phyloP scores from a whole-genome alignment of 345 rosid genomes.

The Arabidopsis arenosa region DNA sequence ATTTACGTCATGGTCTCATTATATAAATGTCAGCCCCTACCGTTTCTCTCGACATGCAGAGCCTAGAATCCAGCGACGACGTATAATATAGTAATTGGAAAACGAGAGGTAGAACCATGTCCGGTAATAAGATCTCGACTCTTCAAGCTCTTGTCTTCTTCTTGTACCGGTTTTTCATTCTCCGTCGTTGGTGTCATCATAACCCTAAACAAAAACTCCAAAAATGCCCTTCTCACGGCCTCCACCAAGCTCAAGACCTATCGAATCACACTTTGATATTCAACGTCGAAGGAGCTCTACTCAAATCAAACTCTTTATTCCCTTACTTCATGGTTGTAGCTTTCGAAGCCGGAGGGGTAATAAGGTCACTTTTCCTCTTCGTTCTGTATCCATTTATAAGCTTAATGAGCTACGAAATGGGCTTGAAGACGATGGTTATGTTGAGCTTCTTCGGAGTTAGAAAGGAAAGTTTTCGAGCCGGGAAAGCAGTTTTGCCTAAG shows the following conservation, averaged over 20 bases:
- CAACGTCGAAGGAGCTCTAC: constrained; percentile 56
- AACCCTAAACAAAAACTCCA: constrained; percentile 52
- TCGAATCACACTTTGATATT: constrained; percentile 55
- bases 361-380: constrained; percentile 58
- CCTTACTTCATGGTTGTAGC: constrained; percentile 78
- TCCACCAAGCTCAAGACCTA: constrained; percentile 48
- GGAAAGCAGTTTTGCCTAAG: constrained; percentile 64
- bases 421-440: constrained; percentile 57
- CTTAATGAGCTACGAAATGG: constrained; percentile 47
- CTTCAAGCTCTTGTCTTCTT: constrained; percentile 54
- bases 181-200: constrained; percentile 45
- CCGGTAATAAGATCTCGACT: constrained; percentile 43
- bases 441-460: constrained; percentile 57
- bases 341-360: constrained; percentile 64
- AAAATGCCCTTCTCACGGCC: constrained; percentile 46
- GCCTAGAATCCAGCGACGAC: constrained; percentile 32
- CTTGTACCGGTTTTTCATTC: constrained; percentile 49
- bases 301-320: constrained; percentile 56
- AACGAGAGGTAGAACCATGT: constrained; percentile 41
- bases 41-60: constrained; percentile 42
- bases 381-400: constrained; percentile 56
- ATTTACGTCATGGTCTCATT: constrained; percentile 25
- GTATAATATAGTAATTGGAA: neutral
- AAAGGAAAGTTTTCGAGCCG: constrained; percentile 47
- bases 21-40: constrained; percentile 33